Base-by-base conservation (phyloP, 805 yeast species). In the Candida endomychidarum region DNA sequence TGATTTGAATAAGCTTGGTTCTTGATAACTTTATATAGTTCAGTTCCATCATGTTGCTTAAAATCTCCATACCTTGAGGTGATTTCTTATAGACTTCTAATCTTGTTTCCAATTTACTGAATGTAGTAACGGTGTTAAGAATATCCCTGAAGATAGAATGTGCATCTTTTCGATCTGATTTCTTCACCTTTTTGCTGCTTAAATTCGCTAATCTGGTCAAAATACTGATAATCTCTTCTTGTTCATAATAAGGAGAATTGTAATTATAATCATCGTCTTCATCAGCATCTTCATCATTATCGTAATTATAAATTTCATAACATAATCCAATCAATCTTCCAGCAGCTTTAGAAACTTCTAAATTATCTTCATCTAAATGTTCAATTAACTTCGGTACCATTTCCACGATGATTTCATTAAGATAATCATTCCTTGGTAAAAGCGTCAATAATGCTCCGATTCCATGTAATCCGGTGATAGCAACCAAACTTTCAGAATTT, bases 141-240 rank as follows among this genome's bases (percentile, higher is more conserved):
- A 80, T 77, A 43, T 81, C 83, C 52, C 81, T 67, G 56, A 81
- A 78, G 1, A 81, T 67, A 1, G 86, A 74, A 45, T 78, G 77
- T 18, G 77, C 66, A 26, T 75, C 79, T 43, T 73, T 74, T 54
- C 78, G 81, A 45, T 80, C 86, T 52, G 76, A 78, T 49, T 83
- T 83, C 19, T 82, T 74, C 3, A 80, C 54, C 38, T 70, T 76
- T 42, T 80, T 80, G 4, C 81, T 65, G 0, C 84, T 75, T 16
- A 75, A 71, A 30, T 69, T 72, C 1, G 76, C 61, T 30, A 81
- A 61, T 24, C 68, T 60, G 18, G 65, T 63, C 21, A 77, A 55
- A 3, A 64, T 63, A 15, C 58, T 52, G 21, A 64, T 55, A 8
- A 80, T 51, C 18, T 72, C 74, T 35, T 72, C 79, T 22, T 70